phyloP scores from a whole-genome alignment of 495 filamentous ascomycete species.

The Chlorociboria aeruginascens region DNA sequence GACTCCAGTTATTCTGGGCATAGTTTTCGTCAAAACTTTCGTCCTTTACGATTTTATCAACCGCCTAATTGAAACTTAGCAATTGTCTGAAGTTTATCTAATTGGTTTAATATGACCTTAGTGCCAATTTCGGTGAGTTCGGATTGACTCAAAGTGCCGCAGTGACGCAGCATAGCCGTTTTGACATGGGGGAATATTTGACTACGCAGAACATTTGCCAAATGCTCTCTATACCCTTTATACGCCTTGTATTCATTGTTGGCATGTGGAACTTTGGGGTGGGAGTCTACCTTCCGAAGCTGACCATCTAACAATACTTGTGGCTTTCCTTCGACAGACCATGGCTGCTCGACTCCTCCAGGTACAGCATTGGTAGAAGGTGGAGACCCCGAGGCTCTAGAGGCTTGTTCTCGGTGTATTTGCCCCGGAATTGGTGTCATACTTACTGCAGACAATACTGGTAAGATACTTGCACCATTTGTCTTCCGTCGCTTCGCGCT shows the following conservation, averaged over 20 bases:
- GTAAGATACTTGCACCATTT: not conserved
- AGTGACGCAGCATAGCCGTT: not conserved
- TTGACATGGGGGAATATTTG: not conserved
- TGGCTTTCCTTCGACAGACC: no score
- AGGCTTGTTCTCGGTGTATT: no score
- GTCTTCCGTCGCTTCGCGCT: conserved; percentile 4
- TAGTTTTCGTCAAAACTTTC: not conserved
- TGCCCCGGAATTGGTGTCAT: no score
- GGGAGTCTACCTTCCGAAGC: no score
- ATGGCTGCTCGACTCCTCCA: no score
- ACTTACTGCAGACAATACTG: no score
- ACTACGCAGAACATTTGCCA: not conserved
- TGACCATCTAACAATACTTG: no score
- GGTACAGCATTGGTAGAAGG: no score
- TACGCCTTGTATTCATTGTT: no score
- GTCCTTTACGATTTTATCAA: not conserved
- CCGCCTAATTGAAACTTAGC: not conserved
- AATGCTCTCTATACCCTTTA: no score
- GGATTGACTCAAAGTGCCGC: not conserved
- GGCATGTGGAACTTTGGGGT: no score
- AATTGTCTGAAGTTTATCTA: not conserved
- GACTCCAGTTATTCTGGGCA: not conserved
- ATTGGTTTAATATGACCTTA: not conserved
- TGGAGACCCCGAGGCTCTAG: no score
- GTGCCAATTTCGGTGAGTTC: not conserved